phyloP scores from a whole-genome alignment of 805 yeast species.

The Candida easanensis region DNA sequence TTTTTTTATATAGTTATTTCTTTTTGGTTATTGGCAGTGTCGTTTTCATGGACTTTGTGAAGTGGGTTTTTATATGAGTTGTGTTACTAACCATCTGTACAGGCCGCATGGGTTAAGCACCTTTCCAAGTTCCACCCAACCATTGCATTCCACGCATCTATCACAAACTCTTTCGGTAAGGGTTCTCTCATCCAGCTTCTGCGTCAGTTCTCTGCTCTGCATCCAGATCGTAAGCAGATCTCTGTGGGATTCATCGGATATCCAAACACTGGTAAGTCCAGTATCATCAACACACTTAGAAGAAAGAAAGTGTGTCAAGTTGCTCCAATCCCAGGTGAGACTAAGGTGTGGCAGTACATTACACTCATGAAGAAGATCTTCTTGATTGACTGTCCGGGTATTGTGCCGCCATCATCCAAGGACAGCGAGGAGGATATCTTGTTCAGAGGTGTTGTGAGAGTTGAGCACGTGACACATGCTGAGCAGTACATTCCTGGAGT shows the following conservation, averaged over 20 bases:
- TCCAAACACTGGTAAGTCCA: constrained; percentile 97
- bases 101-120: constrained; percentile 99
- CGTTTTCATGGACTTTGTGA: background rate
- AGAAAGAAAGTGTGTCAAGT: constrained; percentile 94
- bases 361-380: constrained; percentile 95
- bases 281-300: constrained; percentile 89
- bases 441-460: constrained; percentile 96
- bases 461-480: constrained; percentile 94
- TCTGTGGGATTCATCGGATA: constrained; percentile 97
- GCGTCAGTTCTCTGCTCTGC: constrained; percentile 89
- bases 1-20: constrained; percentile 20
- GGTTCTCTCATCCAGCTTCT: constrained; percentile 91
- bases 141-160: constrained; percentile 96
- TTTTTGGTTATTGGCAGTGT: background rate
- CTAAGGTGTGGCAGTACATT: constrained; percentile 98
- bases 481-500: constrained; percentile 93
- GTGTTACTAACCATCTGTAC: constrained; percentile 23
- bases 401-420: constrained; percentile 90
- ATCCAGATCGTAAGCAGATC: constrained; percentile 90
- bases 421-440: constrained; percentile 90
- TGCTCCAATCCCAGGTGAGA: constrained; percentile 98
- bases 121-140: constrained; percentile 91
- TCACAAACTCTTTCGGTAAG: constrained; percentile 95
- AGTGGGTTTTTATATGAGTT: background rate
- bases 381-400: constrained; percentile 97